Evolutionary conservation across 768 basidiomycete genomes (phyloP).

Genomic region (Russula brevipes): DNA sequence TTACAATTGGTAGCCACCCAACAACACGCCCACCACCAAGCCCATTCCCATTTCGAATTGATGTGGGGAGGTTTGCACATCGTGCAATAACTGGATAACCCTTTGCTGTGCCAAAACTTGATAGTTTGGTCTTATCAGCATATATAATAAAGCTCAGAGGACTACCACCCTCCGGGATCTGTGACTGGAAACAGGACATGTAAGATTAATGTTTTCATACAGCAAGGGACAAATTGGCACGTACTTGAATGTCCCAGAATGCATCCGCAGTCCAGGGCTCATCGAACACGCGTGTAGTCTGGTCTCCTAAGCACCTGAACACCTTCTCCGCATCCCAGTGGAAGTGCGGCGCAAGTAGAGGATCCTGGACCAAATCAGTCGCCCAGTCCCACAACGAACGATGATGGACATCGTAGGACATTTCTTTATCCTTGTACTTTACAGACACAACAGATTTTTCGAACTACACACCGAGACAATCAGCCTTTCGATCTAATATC

Average conservation of each 20-base stretch:
- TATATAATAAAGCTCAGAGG: conserved; percentile 20
- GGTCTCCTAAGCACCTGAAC: background rate
- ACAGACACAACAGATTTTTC: too few species aligned
- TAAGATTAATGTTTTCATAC: too few species aligned
- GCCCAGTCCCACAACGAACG: background rate
- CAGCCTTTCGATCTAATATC: too few species aligned
- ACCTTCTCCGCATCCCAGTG: background rate
- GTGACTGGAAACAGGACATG: background rate
- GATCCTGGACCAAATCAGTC: background rate
- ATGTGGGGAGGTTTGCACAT: background rate
- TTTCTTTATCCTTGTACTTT: background rate
- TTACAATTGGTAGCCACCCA: conserved; percentile 29
- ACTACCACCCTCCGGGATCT: conserved; percentile 3
- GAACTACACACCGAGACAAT: too few species aligned
- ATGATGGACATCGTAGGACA: background rate
- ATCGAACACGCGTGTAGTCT: background rate
- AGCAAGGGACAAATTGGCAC: background rate
- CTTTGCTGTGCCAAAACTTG: conserved; percentile 21
- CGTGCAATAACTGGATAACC: background rate
- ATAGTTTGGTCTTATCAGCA: conserved; percentile 27
- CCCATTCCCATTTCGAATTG: conserved; percentile 10
- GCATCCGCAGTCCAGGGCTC: conserved; percentile 9
- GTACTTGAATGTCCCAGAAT: conserved; percentile 7
- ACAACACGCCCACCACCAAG: too few species aligned
- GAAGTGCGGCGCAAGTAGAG: background rate